Conservation (phyloP, 768 basidiomycete genomes). For the Termitomyces sp. region DNA sequence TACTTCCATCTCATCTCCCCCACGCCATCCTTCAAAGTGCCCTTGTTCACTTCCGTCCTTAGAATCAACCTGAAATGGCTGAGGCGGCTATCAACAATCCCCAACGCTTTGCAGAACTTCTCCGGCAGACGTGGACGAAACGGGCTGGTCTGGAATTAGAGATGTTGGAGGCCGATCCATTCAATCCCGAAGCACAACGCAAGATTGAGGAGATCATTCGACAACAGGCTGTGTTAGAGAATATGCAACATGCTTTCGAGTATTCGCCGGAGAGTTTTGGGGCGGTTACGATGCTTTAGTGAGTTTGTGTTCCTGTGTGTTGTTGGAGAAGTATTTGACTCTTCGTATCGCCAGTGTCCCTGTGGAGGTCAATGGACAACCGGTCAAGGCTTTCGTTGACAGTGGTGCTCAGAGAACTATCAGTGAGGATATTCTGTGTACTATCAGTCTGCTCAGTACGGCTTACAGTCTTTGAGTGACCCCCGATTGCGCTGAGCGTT, state of each 20-base stretch:
- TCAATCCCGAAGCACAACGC: constrained; percentile 85
- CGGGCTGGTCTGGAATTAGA: constrained; percentile 54
- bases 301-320: constrained; percentile 25
- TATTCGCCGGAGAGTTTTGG: constrained; percentile 93
- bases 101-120: constrained; percentile 66
- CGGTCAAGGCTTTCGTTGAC: constrained; percentile 96
- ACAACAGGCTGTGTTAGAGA: constrained; percentile 86
- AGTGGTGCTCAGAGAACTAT: constrained; percentile 97
- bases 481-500: constrained; percentile 86
- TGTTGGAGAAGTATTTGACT: not conserved
- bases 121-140: constrained; percentile 58
- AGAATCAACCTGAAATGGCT: constrained; percentile 83
- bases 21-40: not conserved
- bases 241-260: constrained; percentile 91
- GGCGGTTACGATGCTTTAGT: constrained; percentile 96
- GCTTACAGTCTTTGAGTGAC: constrained; percentile 53
- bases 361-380: constrained; percentile 86
- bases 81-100: constrained; percentile 66
- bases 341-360: constrained; percentile 53
- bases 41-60: not conserved
- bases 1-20: not conserved
- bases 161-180: constrained; percentile 82
- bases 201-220: constrained; percentile 92
- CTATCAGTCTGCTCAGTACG: not conserved
- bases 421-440: constrained; percentile 48